A percentile compares a stretch with the other conserved stretches of the same genome.
These are phyloP conservation scores for Dimocarpus longan DNA, from an alignment of 345 rosid genomes.

Conservation along the genomic window DNA sequence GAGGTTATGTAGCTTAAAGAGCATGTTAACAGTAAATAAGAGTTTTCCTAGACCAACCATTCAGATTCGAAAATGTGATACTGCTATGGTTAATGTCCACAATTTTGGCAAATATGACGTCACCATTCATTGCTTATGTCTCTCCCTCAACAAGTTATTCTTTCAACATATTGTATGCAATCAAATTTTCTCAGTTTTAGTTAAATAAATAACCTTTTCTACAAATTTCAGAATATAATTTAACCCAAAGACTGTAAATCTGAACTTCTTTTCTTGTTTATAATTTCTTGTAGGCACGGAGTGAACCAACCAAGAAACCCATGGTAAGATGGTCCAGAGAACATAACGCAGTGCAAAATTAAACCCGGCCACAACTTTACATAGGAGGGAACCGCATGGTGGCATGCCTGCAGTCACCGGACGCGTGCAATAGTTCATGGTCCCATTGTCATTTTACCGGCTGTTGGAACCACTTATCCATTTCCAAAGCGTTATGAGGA, in stretches of 20 bases:
- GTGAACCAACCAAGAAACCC: slow-evolving; percentile 50
- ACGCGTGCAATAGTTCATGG: slow-evolving; percentile 48
- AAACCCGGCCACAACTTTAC: slow-evolving; percentile 40
- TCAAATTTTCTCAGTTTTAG: too few species aligned
- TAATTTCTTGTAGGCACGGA: slow-evolving; percentile 44
- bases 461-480: slow-evolving; percentile 30
- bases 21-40: slow-evolving; percentile 20
- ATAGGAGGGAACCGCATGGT: slow-evolving; percentile 55
- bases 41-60: slow-evolving; percentile 21
- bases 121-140: slow-evolving; percentile 21
- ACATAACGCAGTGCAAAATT: slow-evolving; percentile 55
- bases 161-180: too few species aligned
- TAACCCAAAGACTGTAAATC: not conserved
- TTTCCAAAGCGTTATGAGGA: slow-evolving; percentile 37
- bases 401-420: slow-evolving; percentile 63
- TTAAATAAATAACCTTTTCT: too few species aligned
- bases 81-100: slow-evolving; percentile 11
- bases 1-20: slow-evolving; percentile 20
- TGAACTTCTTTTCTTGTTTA: not conserved
- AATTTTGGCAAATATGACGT: slow-evolving; percentile 17
- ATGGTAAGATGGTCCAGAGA: slow-evolving; percentile 54
- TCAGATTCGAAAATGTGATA: slow-evolving; percentile 16
- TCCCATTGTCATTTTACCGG: slow-evolving; percentile 34
- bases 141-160: not conserved
- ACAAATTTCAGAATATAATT: not conserved